Percentiles rank a stretch among this genome's conserved stretches.
Conservation (phyloP, 352 stramenopile genomes). For the Poterioochromonas sp. region DNA sequence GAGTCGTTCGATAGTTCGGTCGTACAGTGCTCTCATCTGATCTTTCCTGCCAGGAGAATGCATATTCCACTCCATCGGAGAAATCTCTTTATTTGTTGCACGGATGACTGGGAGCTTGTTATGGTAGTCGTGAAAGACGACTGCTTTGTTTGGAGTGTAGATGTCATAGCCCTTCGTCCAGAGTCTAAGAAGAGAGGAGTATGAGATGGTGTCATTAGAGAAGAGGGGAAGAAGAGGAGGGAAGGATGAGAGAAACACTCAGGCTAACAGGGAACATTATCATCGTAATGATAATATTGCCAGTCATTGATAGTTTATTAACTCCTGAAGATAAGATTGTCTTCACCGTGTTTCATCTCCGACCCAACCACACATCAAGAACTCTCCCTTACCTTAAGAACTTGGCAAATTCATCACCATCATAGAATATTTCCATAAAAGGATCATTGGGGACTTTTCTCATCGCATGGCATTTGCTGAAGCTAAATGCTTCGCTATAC, state of each 20-base stretch:
- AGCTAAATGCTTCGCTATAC: slow-evolving; percentile 46
- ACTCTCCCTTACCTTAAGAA: slow-evolving; percentile 29
- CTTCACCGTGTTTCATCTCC: too few relatives aligned
- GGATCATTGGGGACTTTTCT: slow-evolving; percentile 66
- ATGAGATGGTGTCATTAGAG: not conserved
- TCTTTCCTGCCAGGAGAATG: too few relatives aligned
- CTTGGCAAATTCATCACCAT: slow-evolving; percentile 70
- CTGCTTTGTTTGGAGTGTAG: slow-evolving; percentile 59
- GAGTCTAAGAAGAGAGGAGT: slow-evolving; percentile 47
- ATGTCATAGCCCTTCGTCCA: slow-evolving; percentile 75
- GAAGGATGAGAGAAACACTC: not conserved
- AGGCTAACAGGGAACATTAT: not conserved
- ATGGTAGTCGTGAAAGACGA: slow-evolving; percentile 62
- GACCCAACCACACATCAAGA: too few relatives aligned
- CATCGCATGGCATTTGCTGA: slow-evolving; percentile 69
- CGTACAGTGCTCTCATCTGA: too few relatives aligned
- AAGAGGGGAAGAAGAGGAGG: not conserved
- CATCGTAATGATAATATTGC: too few relatives aligned
- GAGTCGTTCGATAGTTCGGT: too few relatives aligned
- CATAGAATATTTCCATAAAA: slow-evolving; percentile 63
- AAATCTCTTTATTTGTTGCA: slow-evolving; percentile 37
- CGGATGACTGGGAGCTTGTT: slow-evolving; percentile 41
- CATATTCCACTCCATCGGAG: not conserved
- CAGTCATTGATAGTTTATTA: not conserved
- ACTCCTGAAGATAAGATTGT: too few relatives aligned